These are phyloP conservation scores for Pichia sp. DNA, from an alignment of 1,139 yeast genomes.

Conservation along the genomic window DNA sequence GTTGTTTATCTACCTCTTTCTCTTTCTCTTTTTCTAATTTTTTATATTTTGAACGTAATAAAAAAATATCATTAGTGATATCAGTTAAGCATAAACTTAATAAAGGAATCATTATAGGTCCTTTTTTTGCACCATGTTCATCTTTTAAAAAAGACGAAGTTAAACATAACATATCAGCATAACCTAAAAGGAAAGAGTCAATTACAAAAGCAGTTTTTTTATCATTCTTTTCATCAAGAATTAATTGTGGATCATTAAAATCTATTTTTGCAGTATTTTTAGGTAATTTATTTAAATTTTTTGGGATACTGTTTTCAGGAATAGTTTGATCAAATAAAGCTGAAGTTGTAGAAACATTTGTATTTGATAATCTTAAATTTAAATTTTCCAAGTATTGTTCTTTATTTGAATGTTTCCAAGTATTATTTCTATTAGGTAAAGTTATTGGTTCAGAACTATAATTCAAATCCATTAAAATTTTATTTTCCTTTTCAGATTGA, in stretches of 20 bases:
- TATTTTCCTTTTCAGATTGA: constrained; percentile 5
- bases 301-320: background rate
- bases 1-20: constrained; percentile 29
- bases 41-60: constrained; percentile 1
- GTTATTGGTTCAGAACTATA: constrained; percentile 8
- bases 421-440: constrained; percentile 12
- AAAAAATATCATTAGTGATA: constrained; percentile 32
- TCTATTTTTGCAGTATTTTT: background rate
- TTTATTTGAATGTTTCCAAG: constrained; percentile 12
- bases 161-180: constrained; percentile 72
- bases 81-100: constrained; percentile 61
- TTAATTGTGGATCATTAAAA: constrained; percentile 7
- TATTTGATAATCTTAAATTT: too few relatives aligned
- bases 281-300: background rate
- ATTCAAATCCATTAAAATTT: background rate
- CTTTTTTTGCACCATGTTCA: constrained; percentile 70
- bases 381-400: constrained; percentile 5
- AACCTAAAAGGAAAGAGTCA: constrained; percentile 61
- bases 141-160: constrained; percentile 74
- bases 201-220: constrained; percentile 57
- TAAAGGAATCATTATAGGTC: constrained; percentile 73
- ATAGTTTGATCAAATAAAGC: background rate
- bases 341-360: background rate
- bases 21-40: constrained; percentile 26
- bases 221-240: constrained; percentile 20